These are phyloP conservation scores for Jamesozyma rosinii DNA, from an alignment of 805 yeast genomes.

Conservation along the genomic window DNA sequence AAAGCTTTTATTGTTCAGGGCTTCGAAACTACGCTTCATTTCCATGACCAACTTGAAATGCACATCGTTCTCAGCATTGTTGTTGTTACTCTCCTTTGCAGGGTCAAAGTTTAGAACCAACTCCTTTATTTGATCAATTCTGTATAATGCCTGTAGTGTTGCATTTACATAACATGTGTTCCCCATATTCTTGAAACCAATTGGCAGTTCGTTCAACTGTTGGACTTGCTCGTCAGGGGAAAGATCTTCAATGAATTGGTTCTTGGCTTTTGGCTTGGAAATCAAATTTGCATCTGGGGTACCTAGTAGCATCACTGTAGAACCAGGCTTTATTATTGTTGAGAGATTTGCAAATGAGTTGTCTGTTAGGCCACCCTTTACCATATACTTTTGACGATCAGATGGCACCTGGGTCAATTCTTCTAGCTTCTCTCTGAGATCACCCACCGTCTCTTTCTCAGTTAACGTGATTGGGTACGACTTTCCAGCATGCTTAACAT, in stretches of 20 bases:
- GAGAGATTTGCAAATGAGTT: constrained; percentile 39
- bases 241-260: constrained; percentile 63
- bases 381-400: constrained; percentile 79
- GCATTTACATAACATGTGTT: constrained; percentile 94
- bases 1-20: constrained; percentile 33
- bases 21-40: constrained; percentile 37
- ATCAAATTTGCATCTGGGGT: constrained; percentile 63
- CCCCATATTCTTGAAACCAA: constrained; percentile 89
- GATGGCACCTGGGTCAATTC: constrained; percentile 75
- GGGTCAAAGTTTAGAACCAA: constrained; percentile 47
- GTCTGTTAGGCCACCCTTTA: constrained; percentile 79
- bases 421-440: constrained; percentile 58
- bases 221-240: constrained; percentile 30
- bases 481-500: constrained; percentile 62
- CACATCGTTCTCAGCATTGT: constrained; percentile 21
- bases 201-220: constrained; percentile 51
- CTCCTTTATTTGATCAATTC: constrained; percentile 63
- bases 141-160: constrained; percentile 76
- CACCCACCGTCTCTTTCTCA: constrained; percentile 36
- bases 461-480: constrained; percentile 40
- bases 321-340: constrained; percentile 52
- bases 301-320: constrained; percentile 80
- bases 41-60: constrained; percentile 40
- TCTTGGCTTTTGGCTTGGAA: constrained; percentile 43
- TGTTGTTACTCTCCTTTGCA: constrained; percentile 40